Base-by-base conservation (phyloP, 257 asterid genomes). In the Phtheirospermum japonicum region DNA sequence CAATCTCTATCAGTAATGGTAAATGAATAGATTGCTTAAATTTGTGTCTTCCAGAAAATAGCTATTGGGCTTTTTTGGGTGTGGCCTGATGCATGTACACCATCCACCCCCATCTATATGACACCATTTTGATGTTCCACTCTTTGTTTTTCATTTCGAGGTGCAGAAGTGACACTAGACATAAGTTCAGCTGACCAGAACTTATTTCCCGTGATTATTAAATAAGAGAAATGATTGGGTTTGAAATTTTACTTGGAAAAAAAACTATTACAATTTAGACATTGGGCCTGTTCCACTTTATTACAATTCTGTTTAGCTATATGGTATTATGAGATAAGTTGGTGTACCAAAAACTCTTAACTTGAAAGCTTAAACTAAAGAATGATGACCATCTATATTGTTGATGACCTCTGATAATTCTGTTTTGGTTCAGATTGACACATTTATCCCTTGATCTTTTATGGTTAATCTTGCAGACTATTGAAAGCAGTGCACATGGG, bases 401-500 rank as follows among this genome's bases (percentile, higher is more conserved):
- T n/a, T 46, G 55, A 43, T 31, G 63, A 52, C 17, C 26, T 3
- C 14, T 6, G 30, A 43, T 31, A 14, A 16, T 18, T 61, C 59
- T 39, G 8, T 4, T 40, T 54, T 49, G n/a, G 19, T 54, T 26
- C 65, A 48, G n/a, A 26, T 56, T 37, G 19, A 57, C 45, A 13
- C 52, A 56, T 59, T 61, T 36, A 54, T 51, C 19, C 64, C 34
- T 28, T 30, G 68, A 36, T 67, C 56, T 56, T 50, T 59, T 49
- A 63, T 60, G 59, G 17, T 57, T 59, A 33, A 37, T 77, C 69
- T 79, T n/a, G 49, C 77, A 84, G 95, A 86, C 96, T 37, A 78
- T 86, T 71, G 95, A 84, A 75, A 86, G 90, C 81, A 86, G 93
- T 69, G 57, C 73, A 32, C 16, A 82, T 16, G 88, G 81, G 59